Percentiles rank a stretch among this genome's conserved stretches.
Conservation (phyloP, 441 rosid species). For the Brassica balearica region DNA sequence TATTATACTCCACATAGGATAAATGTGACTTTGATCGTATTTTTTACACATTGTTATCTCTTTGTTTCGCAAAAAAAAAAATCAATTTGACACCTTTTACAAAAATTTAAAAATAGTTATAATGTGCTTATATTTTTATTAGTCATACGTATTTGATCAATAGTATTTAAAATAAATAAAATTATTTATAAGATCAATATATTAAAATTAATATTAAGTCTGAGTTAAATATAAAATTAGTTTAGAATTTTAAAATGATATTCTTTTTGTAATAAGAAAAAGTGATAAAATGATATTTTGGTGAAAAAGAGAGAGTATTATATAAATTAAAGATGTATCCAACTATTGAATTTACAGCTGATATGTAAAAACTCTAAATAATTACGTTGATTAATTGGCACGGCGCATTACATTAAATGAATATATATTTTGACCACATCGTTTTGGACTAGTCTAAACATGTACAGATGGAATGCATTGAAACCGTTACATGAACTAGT, state of each 20-base stretch:
- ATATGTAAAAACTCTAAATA: background rate
- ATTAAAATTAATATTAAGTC: too few species aligned
- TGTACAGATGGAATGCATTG: background rate
- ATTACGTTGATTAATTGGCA: background rate
- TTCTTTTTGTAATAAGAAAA: background rate
- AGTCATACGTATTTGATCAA: too few species aligned
- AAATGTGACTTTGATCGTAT: background rate
- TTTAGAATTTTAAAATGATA: background rate
- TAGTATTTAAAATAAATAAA: too few species aligned
- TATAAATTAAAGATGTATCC: background rate
- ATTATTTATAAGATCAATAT: background rate
- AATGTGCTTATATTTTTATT: too few species aligned
- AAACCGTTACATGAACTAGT: background rate
- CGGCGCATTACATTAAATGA: background rate
- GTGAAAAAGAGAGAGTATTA: background rate
- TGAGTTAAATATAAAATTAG: background rate
- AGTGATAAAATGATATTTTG: background rate
- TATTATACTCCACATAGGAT: background rate
- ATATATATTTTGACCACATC: constrained; percentile 8
- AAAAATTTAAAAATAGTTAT: too few species aligned
- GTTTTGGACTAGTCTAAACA: constrained; percentile 18
- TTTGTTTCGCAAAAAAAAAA: too few species aligned
- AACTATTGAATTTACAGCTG: background rate
- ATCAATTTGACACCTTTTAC: too few species aligned
- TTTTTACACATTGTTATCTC: constrained; percentile 5